Evolutionary conservation across 139 green algal species (phyloP).

Genomic region (Eudorina sp.): DNA sequence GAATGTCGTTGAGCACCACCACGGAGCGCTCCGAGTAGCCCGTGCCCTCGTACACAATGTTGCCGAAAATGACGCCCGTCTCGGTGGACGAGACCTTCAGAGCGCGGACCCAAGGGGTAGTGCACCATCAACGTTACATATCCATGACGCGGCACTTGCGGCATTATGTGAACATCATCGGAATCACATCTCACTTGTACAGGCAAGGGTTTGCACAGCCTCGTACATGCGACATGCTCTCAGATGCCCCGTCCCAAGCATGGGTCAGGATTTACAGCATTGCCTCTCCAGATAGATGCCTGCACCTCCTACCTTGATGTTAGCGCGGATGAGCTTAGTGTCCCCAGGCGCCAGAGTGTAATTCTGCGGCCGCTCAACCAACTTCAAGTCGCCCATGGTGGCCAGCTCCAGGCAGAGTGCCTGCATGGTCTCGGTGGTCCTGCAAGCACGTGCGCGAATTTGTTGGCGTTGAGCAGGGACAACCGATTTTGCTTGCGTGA

Average conservation of each 20-base stretch:
- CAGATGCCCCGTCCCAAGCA: no score
- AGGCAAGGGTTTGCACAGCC: no score
- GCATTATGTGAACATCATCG: no score
- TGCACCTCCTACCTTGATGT: slow-evolving; percentile 90
- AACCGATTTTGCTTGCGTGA: no score
- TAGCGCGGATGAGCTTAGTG: slow-evolving; percentile 89
- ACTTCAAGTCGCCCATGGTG: slow-evolving; percentile 99
- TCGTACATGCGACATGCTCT: no score
- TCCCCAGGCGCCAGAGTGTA: slow-evolving; percentile 90
- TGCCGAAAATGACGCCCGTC: slow-evolving; percentile 99
- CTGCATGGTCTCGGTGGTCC: slow-evolving; percentile 78
- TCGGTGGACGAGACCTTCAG: slow-evolving; percentile 95
- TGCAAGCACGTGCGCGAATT: background rate
- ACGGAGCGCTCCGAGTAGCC: slow-evolving; percentile 82
- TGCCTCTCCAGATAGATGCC: background rate
- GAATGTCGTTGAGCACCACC: slow-evolving; percentile 98
- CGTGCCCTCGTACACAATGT: slow-evolving; percentile 97
- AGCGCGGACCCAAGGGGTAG: no score
- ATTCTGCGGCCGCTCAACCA: slow-evolving; percentile 96
- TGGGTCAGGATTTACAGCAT: no score
- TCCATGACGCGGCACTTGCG: no score
- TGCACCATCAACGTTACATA: no score
- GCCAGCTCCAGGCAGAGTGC: slow-evolving; percentile 97
- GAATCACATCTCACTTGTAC: no score
- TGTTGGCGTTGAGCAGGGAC: background rate